Evolutionary conservation across 2,329 filamentous ascomycete species (phyloP).

Genomic region (Colletotrichum neosansevieriae): DNA sequence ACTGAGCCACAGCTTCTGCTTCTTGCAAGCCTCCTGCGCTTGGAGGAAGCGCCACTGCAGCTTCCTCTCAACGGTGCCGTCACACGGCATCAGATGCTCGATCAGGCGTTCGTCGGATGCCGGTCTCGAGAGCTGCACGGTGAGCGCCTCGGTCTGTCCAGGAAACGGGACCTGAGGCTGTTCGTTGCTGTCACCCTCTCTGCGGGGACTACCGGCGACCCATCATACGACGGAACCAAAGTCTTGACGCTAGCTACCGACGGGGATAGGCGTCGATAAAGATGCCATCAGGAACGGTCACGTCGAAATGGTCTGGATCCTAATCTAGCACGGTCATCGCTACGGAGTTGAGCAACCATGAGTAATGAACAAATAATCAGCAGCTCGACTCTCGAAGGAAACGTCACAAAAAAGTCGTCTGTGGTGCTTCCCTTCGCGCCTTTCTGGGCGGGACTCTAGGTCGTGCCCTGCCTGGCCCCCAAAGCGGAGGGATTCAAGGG

Average conservation of each 20-base stretch:
- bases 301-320: conserved; percentile 6
- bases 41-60: background rate
- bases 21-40: background rate
- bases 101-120: conserved; percentile 30
- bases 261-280: conserved; percentile 22
- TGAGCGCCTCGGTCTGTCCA: conserved; percentile 32
- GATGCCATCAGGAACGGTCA: conserved; percentile 13
- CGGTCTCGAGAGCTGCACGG: conserved; percentile 20
- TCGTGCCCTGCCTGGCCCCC: conserved; percentile 8
- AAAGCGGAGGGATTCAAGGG: conserved; percentile 18
- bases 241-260: conserved; percentile 4
- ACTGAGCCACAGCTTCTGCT: conserved; percentile 12
- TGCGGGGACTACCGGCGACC: conserved; percentile 23
- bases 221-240: conserved; percentile 19
- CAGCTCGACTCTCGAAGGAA: background rate
- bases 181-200: conserved; percentile 15
- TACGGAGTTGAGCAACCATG: background rate
- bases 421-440: background rate
- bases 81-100: conserved; percentile 29
- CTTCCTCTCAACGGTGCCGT: conserved; percentile 16
- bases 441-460: background rate
- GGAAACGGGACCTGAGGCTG: conserved; percentile 5
- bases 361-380: conserved; percentile 7
- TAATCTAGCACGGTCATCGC: conserved; percentile 7
- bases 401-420: background rate